Conservation (phyloP, 2,329 filamentous ascomycete genomes). For the Coniella vitis region DNA sequence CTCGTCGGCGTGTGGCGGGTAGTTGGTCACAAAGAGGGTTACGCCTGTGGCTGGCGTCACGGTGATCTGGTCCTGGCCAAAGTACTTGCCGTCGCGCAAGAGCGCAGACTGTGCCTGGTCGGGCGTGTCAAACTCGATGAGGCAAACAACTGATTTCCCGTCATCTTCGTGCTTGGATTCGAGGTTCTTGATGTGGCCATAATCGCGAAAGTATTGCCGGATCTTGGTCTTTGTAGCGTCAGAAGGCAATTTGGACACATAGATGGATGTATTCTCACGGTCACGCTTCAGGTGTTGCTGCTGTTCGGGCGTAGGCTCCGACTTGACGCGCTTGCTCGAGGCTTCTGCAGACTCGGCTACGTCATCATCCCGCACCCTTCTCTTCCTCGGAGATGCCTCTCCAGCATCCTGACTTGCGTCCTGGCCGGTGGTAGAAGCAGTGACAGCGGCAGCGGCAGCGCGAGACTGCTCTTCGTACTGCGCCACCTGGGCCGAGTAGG, state of each 20-base stretch:
- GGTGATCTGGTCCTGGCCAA: conserved; percentile 65
- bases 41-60: conserved; percentile 70
- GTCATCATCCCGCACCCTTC: conserved; percentile 66
- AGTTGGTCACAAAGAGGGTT: conserved; percentile 88
- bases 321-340: conserved; percentile 61
- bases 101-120: conserved; percentile 79
- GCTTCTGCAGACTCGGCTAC: conserved; percentile 42
- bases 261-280: conserved; percentile 80
- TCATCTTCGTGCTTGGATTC: conserved; percentile 58
- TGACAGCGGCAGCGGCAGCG: conserved; percentile 23
- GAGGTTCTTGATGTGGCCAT: conserved; percentile 75
- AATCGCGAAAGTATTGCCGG: conserved; percentile 85
- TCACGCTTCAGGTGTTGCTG: conserved; percentile 60
- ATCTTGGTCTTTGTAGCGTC: conserved; percentile 66
- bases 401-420: conserved; percentile 26
- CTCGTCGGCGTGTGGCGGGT: conserved; percentile 70
- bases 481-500: conserved; percentile 44
- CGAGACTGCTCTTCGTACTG: conserved; percentile 26
- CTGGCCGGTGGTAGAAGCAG: conserved; percentile 12
- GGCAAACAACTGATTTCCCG: conserved; percentile 57
- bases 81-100: conserved; percentile 72
- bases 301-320: conserved; percentile 28
- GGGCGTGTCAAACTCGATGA: conserved; percentile 76
- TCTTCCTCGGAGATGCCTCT: conserved; percentile 46
- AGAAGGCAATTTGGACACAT: conserved; percentile 69